phyloP scores from a whole-genome alignment of 225 moss, liverwort and hornwort species.

The Sphagnum tenellum region DNA sequence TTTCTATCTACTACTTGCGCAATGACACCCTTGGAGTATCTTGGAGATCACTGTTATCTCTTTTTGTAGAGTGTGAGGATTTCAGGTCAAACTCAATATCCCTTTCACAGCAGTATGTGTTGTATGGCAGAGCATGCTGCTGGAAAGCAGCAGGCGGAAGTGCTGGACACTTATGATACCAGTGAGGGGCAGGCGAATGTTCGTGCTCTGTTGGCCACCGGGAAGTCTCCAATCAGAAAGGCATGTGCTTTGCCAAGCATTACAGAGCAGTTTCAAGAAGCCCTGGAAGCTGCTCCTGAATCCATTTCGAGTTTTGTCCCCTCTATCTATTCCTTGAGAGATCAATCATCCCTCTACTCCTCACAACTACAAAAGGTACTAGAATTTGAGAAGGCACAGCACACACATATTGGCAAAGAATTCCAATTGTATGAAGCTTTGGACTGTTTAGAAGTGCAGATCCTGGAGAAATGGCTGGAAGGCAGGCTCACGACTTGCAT shows the following conservation, averaged over 20 bases:
- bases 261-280: slow-evolving; percentile 54
- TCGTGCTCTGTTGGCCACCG: slow-evolving; percentile 8
- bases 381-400: slow-evolving; percentile 31
- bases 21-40: slow-evolving; percentile 10
- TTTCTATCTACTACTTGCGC: slow-evolving; percentile 29
- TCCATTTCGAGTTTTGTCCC: slow-evolving; percentile 16
- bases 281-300: slow-evolving; percentile 41
- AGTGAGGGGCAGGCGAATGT: slow-evolving; percentile 26
- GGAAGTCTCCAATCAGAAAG: slow-evolving; percentile 3
- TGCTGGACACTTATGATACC: slow-evolving; percentile 23
- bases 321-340: slow-evolving; percentile 20
- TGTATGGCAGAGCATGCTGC: slow-evolving; percentile 10
- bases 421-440: slow-evolving; percentile 1
- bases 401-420: slow-evolving; percentile 26
- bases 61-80: neutral
- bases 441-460: slow-evolving; percentile 26
- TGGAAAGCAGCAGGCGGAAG: slow-evolving; percentile 11
- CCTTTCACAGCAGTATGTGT: neutral
- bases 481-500: slow-evolving; percentile 42
- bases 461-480: slow-evolving; percentile 41
- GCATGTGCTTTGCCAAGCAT: slow-evolving; percentile 26
- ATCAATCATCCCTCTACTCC: slow-evolving; percentile 18
- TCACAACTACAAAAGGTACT: slow-evolving; percentile 37
- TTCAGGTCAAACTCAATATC: no score
- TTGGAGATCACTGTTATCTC: slow-evolving; percentile 21